Conservation (phyloP, 441 rosid species). For the Erodium chrysanthum region DNA sequence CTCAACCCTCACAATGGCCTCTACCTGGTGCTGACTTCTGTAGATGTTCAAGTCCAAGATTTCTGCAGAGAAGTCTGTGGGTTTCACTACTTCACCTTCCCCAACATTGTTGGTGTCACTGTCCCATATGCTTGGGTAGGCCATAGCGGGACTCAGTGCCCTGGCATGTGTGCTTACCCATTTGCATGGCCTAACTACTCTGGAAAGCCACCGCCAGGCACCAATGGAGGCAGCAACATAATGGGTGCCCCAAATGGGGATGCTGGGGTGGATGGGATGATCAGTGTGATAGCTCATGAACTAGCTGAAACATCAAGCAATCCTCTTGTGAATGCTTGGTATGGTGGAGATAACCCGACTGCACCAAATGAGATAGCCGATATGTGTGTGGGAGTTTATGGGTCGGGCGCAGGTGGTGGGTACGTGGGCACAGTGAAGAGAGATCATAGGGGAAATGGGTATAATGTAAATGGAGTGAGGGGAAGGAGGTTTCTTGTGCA, state of each 20-base stretch:
- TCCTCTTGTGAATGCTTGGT: conserved; percentile 56
- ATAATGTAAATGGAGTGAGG: conserved; percentile 43
- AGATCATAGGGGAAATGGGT: conserved; percentile 42
- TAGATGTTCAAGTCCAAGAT: conserved; percentile 50
- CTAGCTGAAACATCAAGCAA: conserved; percentile 50
- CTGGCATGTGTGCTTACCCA: conserved; percentile 54
- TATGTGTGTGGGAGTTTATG: conserved; percentile 45
- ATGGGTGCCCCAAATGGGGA: conserved; percentile 52
- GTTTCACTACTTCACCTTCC: conserved; percentile 61
- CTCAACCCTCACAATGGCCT: conserved; percentile 46
- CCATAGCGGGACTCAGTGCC: conserved; percentile 46
- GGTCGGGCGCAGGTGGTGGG: conserved; percentile 54
- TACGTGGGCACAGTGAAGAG: conserved; percentile 38
- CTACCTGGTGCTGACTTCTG: conserved; percentile 41
- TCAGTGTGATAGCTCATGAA: conserved; percentile 57
- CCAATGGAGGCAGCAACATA: conserved; percentile 16
- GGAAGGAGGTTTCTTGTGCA: conserved; percentile 52
- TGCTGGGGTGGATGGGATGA: conserved; percentile 52
- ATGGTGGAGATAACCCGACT: conserved; percentile 49
- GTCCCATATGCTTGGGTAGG: conserved; percentile 62
- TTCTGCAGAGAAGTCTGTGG: conserved; percentile 60
- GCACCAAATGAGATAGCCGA: conserved; percentile 54
- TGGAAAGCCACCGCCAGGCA: conserved; percentile 32
- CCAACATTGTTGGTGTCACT: conserved; percentile 36
- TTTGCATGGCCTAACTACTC: conserved; percentile 43